Base-by-base conservation (phyloP, 306 rosid species). In the Purshia tridentata region DNA sequence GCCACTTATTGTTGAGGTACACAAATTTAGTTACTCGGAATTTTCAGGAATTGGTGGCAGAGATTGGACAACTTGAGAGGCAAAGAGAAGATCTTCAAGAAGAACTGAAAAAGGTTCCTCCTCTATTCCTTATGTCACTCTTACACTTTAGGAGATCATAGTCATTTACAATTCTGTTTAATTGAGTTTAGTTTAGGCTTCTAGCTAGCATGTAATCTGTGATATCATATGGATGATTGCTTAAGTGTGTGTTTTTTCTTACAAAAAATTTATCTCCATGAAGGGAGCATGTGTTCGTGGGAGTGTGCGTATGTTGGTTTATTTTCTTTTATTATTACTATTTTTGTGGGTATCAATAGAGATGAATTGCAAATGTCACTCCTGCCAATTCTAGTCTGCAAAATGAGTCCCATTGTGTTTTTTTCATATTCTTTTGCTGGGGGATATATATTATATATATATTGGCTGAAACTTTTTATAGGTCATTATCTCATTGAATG, bases 21-120 rank as follows among this genome's bases (percentile, higher is more conserved):
- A 50, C 68, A 19, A 63, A 53, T 65, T 69, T 10, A 64, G 65
- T 60, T 62, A n/a, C 9, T 73, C 49, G 77, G 67, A 72, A 76
- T 87, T 73, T 84, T 55, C 93, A 93, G 98, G 97, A 93, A 37
- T 60, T 93, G 81, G 74, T 55, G 6, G 79, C 13, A 47, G 98
- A 90, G 81, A 89, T 93, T 72, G 86, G 68, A 82, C 86, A 89
- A 72, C 92, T 87, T 55, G 91, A 87, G 82, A 87, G 72, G 80
- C 91, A 86, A 81, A 93, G 80, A 72, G 83, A 85, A 23, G 89
- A 86, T 46, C 93, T 93, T 59, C 97, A 93, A 88, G 83, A 80
- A 75, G 84, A 58, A 85, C 73, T 93, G 72, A 87, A 85, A 81
- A 86, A 76, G 97, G 98, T 92, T 74, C 69, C 73, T 39, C 52